Conservation (phyloP, 73 alveolate genomes). For the Urostyla sp. region DNA sequence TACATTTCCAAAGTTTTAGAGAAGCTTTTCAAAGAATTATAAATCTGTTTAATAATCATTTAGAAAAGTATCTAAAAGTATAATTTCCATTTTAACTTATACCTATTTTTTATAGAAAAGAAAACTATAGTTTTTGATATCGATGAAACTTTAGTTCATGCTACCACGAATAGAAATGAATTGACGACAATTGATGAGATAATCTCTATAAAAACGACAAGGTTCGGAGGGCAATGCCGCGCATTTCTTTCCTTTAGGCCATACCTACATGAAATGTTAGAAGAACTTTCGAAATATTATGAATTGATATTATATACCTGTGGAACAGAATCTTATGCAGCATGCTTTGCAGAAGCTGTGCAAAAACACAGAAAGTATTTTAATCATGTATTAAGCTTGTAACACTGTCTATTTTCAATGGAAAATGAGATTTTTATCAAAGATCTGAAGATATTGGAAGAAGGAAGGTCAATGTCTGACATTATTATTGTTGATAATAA, state of each 20-base stretch:
- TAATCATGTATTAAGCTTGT: constrained; percentile 12
- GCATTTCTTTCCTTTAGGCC: constrained; percentile 43
- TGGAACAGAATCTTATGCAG: constrained; percentile 40
- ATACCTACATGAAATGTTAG: constrained; percentile 30
- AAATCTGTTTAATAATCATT: neutral
- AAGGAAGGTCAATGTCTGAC: constrained; percentile 24
- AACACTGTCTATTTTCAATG: constrained; percentile 39
- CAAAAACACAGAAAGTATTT: constrained; percentile 31
- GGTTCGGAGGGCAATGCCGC: neutral
- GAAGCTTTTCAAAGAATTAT: constrained; percentile 23
- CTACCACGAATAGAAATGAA: neutral
- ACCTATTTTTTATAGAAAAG: constrained; percentile 27
- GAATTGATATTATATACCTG: constrained; percentile 42
- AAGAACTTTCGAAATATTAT: constrained; percentile 25
- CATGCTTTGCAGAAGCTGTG: constrained; percentile 28
- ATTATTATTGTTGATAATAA: constrained; percentile 38
- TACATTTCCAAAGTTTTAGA: constrained; percentile 28
- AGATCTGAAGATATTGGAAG: constrained; percentile 52
- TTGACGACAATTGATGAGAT: neutral
- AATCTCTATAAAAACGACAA: neutral
- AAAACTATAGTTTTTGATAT: constrained; percentile 58
- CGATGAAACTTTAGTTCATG: constrained; percentile 56
- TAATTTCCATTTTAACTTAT: neutral
- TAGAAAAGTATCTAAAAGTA: constrained; percentile 32
- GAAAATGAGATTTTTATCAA: constrained; percentile 45